Conservation (phyloP, 1,284 basidiomycete genomes). For the Sporisorium reilianum region DNA sequence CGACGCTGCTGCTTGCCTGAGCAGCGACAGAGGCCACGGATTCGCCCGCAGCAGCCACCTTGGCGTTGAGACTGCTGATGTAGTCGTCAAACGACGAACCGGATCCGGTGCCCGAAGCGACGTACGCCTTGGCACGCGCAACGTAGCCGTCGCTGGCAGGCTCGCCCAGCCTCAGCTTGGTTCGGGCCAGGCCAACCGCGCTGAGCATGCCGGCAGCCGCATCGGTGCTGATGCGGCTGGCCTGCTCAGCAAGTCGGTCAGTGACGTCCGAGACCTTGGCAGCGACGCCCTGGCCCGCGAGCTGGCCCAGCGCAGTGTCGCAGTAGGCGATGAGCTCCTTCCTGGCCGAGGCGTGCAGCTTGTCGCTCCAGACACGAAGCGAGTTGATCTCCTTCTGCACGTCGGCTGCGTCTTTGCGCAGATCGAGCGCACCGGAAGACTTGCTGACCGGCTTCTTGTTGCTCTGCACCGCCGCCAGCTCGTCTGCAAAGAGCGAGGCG, state of each 20-base stretch:
- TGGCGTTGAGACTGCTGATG: slow-evolving; percentile 25
- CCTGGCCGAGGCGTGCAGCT: slow-evolving; percentile 50
- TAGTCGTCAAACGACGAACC: slow-evolving; percentile 45
- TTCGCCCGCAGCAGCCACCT: slow-evolving; percentile 15
- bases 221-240: slow-evolving; percentile 46
- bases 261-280: slow-evolving; percentile 45
- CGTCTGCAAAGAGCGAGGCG: slow-evolving; percentile 41
- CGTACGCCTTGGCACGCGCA: slow-evolving; percentile 42
- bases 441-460: slow-evolving; percentile 34
- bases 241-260: slow-evolving; percentile 49
- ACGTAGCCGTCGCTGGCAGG: slow-evolving; percentile 28
- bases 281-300: slow-evolving; percentile 48
- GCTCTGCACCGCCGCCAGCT: slow-evolving; percentile 46
- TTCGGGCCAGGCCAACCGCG: slow-evolving; percentile 43
- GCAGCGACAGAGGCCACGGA: slow-evolving; percentile 24
- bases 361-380: slow-evolving; percentile 31
- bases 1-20: slow-evolving; percentile 29
- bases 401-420: slow-evolving; percentile 42
- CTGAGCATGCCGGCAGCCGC: slow-evolving; percentile 51
- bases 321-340: slow-evolving; percentile 50
- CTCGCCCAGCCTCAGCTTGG: slow-evolving; percentile 44
- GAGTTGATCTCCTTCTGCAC: slow-evolving; percentile 47
- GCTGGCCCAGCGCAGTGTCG: slow-evolving; percentile 35
- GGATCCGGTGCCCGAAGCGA: slow-evolving; percentile 25
- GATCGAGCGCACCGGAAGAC: slow-evolving; percentile 35